A percentile compares a stretch with the other conserved stretches of the same genome.
phyloP scores from a whole-genome alignment of 371 early-diverging fungal genomes.

The Syncephalis fuscata region DNA sequence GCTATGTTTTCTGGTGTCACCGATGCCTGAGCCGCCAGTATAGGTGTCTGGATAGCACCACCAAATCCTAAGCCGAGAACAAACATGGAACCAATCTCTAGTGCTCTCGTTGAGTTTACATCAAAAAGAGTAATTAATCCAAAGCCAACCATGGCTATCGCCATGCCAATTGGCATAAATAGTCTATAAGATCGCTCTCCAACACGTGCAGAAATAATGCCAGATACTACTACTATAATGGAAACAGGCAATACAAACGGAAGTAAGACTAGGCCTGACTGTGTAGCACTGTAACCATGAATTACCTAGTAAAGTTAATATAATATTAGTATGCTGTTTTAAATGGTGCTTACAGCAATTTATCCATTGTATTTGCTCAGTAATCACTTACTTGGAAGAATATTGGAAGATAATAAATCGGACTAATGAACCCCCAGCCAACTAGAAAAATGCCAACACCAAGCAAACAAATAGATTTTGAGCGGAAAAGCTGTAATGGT shows the following conservation, averaged over 20 bases:
- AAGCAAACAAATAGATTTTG: no score
- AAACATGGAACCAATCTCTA: conserved; percentile 35
- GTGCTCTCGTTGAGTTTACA: conserved; percentile 17
- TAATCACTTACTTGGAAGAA: conserved; percentile 36
- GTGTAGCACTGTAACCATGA: conserved; percentile 14
- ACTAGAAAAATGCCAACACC: conserved; percentile 35
- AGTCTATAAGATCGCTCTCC: conserved; percentile 10
- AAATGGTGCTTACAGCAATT: no score
- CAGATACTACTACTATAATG: conserved; percentile 13
- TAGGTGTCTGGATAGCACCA: conserved; percentile 30
- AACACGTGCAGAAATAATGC: conserved; percentile 18
- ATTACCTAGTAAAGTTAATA: background rate
- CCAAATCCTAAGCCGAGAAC: conserved; percentile 47
- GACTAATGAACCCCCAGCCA: conserved; percentile 49
- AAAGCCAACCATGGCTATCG: conserved; percentile 17
- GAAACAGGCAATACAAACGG: conserved; percentile 32
- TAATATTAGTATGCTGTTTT: no score
- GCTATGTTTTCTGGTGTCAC: conserved; percentile 32
- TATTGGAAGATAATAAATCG: conserved; percentile 50
- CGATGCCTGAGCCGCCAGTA: conserved; percentile 38
- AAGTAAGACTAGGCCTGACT: conserved; percentile 43
- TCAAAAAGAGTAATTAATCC: conserved; percentile 27
- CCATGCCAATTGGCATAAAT: conserved; percentile 20
- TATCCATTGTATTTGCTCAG: no score
- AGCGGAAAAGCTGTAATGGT: conserved; percentile 13